Evolutionary conservation across 148 eudicot genomes (phyloP).

Genomic region (Camellia sinensis): DNA sequence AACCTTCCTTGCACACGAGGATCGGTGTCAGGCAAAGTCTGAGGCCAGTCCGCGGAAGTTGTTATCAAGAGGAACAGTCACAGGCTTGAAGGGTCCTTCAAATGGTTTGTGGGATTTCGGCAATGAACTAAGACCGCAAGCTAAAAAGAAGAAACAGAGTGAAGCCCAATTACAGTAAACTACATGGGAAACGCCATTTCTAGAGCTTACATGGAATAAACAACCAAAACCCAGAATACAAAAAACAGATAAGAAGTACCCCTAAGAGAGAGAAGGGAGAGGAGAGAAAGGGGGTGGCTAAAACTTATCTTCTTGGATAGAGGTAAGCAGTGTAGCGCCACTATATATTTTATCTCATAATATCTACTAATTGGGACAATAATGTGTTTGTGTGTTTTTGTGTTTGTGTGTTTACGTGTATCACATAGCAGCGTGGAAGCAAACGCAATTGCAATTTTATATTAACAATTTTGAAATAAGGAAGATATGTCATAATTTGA

Average conservation of each 20-base stretch:
- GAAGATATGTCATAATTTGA: too few relatives aligned
- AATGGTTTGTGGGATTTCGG: conserved; percentile 54
- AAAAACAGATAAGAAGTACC: background rate
- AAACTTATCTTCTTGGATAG: too few relatives aligned
- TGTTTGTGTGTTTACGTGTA: too few relatives aligned
- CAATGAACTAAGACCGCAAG: conserved; percentile 14
- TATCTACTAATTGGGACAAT: too few relatives aligned
- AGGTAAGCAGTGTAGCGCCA: too few relatives aligned
- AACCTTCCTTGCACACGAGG: conserved; percentile 61
- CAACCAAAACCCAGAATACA: background rate
- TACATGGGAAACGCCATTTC: background rate
- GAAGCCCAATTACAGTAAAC: background rate
- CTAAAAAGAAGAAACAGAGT: background rate
- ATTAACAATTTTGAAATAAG: too few relatives aligned
- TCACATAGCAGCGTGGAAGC: too few relatives aligned
- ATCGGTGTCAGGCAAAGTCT: conserved; percentile 78
- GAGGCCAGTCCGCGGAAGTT: conserved; percentile 70
- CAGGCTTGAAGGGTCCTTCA: conserved; percentile 87
- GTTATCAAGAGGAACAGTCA: conserved; percentile 63
- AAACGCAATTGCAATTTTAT: too few relatives aligned
- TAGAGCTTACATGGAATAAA: background rate
- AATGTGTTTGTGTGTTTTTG: too few relatives aligned
- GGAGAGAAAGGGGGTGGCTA: background rate
- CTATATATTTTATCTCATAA: too few relatives aligned
- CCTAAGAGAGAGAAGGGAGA: too few relatives aligned